Conservation (phyloP, 345 rosid species). For the Eucalyptus curtisii region DNA sequence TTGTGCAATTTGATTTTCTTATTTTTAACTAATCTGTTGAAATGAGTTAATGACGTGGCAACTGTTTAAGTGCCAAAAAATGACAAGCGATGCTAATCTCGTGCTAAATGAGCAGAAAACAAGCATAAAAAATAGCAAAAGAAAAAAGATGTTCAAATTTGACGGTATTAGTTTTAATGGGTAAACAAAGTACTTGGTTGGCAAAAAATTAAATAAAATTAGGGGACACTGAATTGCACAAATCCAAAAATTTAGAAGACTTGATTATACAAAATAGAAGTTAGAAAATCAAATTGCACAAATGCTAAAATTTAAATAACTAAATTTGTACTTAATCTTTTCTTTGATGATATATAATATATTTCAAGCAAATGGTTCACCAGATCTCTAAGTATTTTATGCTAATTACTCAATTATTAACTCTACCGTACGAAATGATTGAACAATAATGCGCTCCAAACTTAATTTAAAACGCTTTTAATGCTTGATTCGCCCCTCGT, state of each 20-base stretch:
- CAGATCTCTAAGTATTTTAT: background rate
- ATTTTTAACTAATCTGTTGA: background rate
- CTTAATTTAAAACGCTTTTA: background rate
- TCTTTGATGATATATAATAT: background rate
- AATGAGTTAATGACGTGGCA: background rate
- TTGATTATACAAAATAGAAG: background rate
- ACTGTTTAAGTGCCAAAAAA: background rate
- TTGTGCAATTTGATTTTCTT: background rate
- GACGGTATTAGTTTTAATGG: background rate
- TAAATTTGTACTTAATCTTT: background rate
- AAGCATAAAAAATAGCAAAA: background rate
- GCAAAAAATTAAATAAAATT: rapidly evolving
- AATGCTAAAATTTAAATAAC: background rate
- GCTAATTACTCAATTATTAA: background rate
- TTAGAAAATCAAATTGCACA: background rate
- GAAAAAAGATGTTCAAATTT: background rate
- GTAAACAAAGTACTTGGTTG: background rate
- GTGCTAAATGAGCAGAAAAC: background rate
- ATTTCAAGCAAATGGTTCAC: background rate
- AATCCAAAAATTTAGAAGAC: background rate
- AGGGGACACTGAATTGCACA: background rate
- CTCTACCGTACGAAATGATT: background rate
- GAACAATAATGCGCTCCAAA: background rate
- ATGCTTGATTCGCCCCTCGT: background rate
- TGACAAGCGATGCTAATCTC: background rate